A percentile compares a stretch with the other conserved stretches of the same genome.
These are phyloP conservation scores for Herpotrichia juniperi DNA, from an alignment of 2,329 filamentous ascomycete species.

Conservation along the genomic window DNA sequence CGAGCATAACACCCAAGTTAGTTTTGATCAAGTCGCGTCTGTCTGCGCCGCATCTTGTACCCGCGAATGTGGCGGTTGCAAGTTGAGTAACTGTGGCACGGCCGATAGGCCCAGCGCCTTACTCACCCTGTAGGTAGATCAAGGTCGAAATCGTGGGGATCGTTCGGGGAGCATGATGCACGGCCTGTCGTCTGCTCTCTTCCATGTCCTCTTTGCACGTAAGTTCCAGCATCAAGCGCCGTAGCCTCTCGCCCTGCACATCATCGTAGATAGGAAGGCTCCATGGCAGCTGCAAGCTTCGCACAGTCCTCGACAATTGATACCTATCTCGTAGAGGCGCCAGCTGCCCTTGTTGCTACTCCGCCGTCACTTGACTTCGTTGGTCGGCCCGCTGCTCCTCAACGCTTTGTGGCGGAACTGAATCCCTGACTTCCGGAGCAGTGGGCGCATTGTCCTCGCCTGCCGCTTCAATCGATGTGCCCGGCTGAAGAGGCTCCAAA, in stretches of 20 bases:
- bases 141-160: slow-evolving; percentile 30
- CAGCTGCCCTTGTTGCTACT: slow-evolving; percentile 32
- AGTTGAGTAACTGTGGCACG: slow-evolving; percentile 32
- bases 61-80: slow-evolving; percentile 35
- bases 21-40: slow-evolving; percentile 27
- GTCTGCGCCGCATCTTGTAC: slow-evolving; percentile 17
- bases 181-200: slow-evolving; percentile 20
- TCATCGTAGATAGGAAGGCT: slow-evolving; percentile 37
- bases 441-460: slow-evolving; percentile 40
- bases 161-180: slow-evolving; percentile 29
- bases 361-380: slow-evolving; percentile 44
- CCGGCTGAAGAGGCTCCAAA: slow-evolving; percentile 58
- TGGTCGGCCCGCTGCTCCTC: slow-evolving; percentile 49
- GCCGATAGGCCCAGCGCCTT: slow-evolving; percentile 18
- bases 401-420: slow-evolving; percentile 43
- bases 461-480: slow-evolving; percentile 37
- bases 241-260: slow-evolving; percentile 41
- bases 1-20: slow-evolving; percentile 27
- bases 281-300: slow-evolving; percentile 25
- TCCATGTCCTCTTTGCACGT: slow-evolving; percentile 23
- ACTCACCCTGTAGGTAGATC: slow-evolving; percentile 19
- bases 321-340: slow-evolving; percentile 36
- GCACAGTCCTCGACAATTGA: slow-evolving; percentile 28
- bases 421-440: slow-evolving; percentile 43
- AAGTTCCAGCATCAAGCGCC: slow-evolving; percentile 30